phyloP scores from a whole-genome alignment of 192 early-diverging fungal species.

The Coemansia pectinata region DNA sequence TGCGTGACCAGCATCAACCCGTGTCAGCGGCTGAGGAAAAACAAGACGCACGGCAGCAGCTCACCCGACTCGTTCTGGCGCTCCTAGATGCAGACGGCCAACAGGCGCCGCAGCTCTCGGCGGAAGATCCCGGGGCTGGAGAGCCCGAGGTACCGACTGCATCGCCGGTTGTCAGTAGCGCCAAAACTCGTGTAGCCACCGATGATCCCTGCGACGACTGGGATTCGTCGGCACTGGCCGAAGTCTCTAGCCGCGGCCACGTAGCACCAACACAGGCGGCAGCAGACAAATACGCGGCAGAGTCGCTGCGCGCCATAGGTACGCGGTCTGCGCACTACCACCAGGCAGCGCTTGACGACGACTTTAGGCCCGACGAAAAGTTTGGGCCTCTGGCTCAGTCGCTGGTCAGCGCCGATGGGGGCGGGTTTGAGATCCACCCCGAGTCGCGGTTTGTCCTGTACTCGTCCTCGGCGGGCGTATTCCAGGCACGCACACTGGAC shows the following conservation, averaged over 20 bases:
- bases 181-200: not conserved
- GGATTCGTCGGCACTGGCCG: conserved; percentile 28
- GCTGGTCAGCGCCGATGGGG: conserved; percentile 9
- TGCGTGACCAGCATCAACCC: not conserved
- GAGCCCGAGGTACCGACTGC: not conserved
- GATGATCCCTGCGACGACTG: conserved; percentile 21
- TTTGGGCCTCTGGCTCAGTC: conserved; percentile 30
- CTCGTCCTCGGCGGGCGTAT: conserved; percentile 41
- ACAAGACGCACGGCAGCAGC: conserved; percentile 18
- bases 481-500: conserved; percentile 37
- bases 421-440: conserved; percentile 14
- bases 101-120: not conserved
- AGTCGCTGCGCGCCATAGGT: conserved; percentile 42
- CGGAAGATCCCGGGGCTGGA: not conserved
- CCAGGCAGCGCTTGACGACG: not conserved
- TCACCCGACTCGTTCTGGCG: conserved; percentile 26
- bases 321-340: conserved; percentile 1
- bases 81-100: conserved; percentile 19
- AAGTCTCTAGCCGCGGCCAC: conserved; percentile 22
- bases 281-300: conserved; percentile 28
- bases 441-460: conserved; percentile 38
- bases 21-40: not conserved
- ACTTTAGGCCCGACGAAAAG: not conserved
- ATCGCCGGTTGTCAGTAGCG: not conserved
- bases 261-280: conserved; percentile 8